A percentile compares a stretch with the other conserved stretches of the same genome.
These are phyloP conservation scores for Xerocomellus amylosporus DNA, from an alignment of 768 basidiomycete genomes.

Conservation along the genomic window DNA sequence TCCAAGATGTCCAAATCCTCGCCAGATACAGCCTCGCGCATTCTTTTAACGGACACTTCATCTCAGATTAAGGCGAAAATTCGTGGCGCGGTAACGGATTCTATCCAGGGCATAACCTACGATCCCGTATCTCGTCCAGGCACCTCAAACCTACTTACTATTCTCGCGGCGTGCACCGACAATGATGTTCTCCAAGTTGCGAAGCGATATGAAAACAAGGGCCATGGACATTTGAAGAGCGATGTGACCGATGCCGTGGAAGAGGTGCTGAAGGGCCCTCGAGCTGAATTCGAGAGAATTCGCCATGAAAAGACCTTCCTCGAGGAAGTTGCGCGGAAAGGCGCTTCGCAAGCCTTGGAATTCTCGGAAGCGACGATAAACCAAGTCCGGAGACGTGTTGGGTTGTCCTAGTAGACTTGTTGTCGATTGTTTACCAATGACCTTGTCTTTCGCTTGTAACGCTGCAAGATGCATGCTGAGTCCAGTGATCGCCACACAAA, in stretches of 20 bases:
- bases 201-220: conserved; percentile 45
- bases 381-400: conserved; percentile 58
- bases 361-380: conserved; percentile 62
- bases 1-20: conserved; percentile 97
- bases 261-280: conserved; percentile 59
- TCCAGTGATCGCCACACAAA: background rate
- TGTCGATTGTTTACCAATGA: conserved; percentile 18
- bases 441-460: background rate
- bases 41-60: conserved; percentile 76
- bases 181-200: conserved; percentile 47
- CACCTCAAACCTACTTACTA: conserved; percentile 52
- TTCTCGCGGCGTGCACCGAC: conserved; percentile 64
- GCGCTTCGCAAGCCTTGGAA: conserved; percentile 59
- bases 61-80: conserved; percentile 66
- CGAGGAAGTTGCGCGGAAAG: conserved; percentile 56
- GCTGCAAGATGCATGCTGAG: background rate
- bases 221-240: conserved; percentile 67
- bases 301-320: conserved; percentile 64
- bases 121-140: conserved; percentile 82
- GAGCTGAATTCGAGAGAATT: conserved; percentile 67
- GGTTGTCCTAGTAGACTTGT: conserved; percentile 39
- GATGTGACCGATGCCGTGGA: conserved; percentile 75
- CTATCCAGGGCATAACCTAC: conserved; percentile 68
- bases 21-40: conserved; percentile 72
- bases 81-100: conserved; percentile 82